Percentiles rank a stretch among this genome's conserved stretches.
Evolutionary conservation across 202 grass and related monocot species (phyloP).

Genomic region (Cymbopogon flexuosus): DNA sequence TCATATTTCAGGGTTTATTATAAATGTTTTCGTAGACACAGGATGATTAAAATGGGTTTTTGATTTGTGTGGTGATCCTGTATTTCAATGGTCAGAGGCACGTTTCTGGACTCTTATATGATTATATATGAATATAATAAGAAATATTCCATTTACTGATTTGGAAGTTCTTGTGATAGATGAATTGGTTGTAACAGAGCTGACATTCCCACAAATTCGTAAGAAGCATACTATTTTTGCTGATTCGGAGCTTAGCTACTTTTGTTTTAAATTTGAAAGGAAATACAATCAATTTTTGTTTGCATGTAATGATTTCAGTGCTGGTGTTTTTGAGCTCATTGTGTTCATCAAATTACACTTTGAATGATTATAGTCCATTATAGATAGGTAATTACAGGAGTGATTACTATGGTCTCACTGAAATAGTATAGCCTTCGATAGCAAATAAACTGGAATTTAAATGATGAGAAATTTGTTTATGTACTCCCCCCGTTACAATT

Average conservation of each 20-base stretch:
- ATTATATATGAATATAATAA: background rate
- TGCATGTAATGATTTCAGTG: background rate
- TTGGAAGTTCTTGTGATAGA: background rate
- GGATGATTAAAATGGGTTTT: background rate
- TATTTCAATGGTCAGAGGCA: background rate
- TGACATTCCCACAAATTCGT: background rate
- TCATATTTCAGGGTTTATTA: background rate
- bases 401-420: background rate
- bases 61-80: background rate
- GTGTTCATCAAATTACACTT: background rate
- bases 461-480: background rate
- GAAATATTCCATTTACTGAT: background rate
- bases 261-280: background rate
- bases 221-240: background rate
- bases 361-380: background rate
- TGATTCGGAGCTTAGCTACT: background rate
- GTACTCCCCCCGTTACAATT: background rate
- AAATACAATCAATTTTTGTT: background rate
- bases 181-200: background rate
- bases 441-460: background rate
- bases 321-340: background rate
- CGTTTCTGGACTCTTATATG: background rate
- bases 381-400: background rate
- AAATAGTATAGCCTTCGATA: background rate
- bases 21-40: background rate